Percentiles rank a stretch among this genome's conserved stretches.
These are phyloP conservation scores for Phytophthora colocasiae DNA, from an alignment of 352 stramenopile species.

Conservation along the genomic window DNA sequence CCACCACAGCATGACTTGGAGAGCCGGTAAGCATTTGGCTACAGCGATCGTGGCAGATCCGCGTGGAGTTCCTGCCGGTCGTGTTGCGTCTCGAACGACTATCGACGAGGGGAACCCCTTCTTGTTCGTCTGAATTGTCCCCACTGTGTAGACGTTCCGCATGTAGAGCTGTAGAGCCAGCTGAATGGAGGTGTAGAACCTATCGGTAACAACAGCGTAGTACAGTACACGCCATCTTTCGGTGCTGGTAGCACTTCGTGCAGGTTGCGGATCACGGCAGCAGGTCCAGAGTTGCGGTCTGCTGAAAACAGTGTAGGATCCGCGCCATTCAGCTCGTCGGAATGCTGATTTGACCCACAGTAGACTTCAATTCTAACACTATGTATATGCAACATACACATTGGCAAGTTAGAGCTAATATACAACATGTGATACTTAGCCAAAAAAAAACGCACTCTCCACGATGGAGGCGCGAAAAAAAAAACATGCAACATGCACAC, in stretches of 20 bases:
- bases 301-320: neutral
- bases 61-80: no score
- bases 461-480: no score
- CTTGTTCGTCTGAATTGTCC: no score
- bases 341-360: neutral
- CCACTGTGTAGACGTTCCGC: no score
- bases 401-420: no score
- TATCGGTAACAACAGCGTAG: neutral
- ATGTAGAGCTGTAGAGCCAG: neutral
- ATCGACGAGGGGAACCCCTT: no score
- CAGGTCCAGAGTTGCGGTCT: neutral
- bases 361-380: neutral
- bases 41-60: no score
- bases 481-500: no score
- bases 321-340: neutral
- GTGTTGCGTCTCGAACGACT: no score
- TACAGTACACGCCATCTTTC: neutral
- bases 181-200: slow-evolving; percentile 3
- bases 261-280: neutral
- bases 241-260: neutral
- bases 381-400: neutral
- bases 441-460: neutral
- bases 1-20: no score
- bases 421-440: neutral
- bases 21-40: no score